phyloP scores from a whole-genome alignment of 345 rosid genomes.

The Gynandropsis gynandra region DNA sequence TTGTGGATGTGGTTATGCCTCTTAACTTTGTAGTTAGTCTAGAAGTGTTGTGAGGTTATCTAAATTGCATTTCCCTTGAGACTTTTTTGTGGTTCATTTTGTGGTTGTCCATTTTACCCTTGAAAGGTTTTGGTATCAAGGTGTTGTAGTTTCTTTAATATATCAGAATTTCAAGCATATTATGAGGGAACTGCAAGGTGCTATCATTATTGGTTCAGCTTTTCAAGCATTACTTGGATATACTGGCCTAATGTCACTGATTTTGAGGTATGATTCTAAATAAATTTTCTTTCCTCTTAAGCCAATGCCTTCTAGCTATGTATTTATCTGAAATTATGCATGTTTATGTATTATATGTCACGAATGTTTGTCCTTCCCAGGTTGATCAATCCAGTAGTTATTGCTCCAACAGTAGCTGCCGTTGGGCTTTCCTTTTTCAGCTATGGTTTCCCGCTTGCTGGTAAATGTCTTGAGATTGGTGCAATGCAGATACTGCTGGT shows the following conservation, averaged over 20 bases:
- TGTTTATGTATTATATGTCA: too few species aligned
- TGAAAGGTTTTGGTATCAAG: not conserved
- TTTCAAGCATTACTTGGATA: constrained; percentile 86
- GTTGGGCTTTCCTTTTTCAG: constrained; percentile 94
- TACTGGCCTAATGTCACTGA: constrained; percentile 72
- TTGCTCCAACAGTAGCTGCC: constrained; percentile 97
- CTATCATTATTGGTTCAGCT: constrained; percentile 78
- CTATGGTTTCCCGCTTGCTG: constrained; percentile 88
- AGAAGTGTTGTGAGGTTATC: too few species aligned
- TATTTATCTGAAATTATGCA: constrained; percentile 11
- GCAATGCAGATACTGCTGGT: constrained; percentile 73
- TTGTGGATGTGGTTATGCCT: not conserved
- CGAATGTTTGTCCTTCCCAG: constrained; percentile 33
- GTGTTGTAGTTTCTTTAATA: constrained; percentile 8
- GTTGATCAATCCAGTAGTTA: constrained; percentile 93
- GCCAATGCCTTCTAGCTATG: constrained; percentile 16
- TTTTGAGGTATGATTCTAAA: constrained; percentile 42
- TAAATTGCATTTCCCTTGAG: not conserved
- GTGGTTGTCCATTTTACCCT: not conserved
- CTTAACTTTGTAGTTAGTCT: not conserved
- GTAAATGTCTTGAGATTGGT: constrained; percentile 89
- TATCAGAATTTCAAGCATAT: constrained; percentile 88
- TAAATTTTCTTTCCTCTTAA: constrained; percentile 3
- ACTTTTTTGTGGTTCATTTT: not conserved
- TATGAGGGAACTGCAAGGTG: constrained; percentile 94